These are phyloP conservation scores for Aspergillus uvarum DNA, from an alignment of 2,329 filamentous ascomycete genomes.

Conservation along the genomic window DNA sequence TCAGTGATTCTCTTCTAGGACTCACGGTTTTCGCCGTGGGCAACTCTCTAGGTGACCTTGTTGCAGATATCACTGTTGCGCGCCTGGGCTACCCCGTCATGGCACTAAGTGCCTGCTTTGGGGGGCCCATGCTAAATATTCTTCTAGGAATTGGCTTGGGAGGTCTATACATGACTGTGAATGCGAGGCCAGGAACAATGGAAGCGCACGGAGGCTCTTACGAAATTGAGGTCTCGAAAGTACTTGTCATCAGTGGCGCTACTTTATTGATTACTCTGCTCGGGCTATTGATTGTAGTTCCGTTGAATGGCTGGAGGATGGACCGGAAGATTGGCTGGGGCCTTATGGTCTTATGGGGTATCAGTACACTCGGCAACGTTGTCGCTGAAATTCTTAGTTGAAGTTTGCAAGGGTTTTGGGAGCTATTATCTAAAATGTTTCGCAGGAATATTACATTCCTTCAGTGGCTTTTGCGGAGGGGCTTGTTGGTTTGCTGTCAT, in stretches of 20 bases:
- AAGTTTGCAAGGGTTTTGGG: slow-evolving; percentile 16
- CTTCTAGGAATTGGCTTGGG: slow-evolving; percentile 89
- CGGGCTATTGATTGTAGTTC: slow-evolving; percentile 75
- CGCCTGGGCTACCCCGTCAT: slow-evolving; percentile 93
- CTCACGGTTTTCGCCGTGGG: slow-evolving; percentile 95
- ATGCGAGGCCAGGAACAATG: slow-evolving; percentile 33
- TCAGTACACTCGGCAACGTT: slow-evolving; percentile 80
- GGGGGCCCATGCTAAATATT: slow-evolving; percentile 98
- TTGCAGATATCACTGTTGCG: slow-evolving; percentile 92
- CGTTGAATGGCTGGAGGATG: slow-evolving; percentile 82
- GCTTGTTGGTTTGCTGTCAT: neutral
- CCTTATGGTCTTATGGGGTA: slow-evolving; percentile 74
- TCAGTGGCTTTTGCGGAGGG: too few species aligned
- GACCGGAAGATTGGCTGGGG: slow-evolving; percentile 77
- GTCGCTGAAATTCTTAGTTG: slow-evolving; percentile 63
- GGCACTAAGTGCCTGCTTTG: slow-evolving; percentile 92
- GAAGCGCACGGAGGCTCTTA: slow-evolving; percentile 58
- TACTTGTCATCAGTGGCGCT: slow-evolving; percentile 79
- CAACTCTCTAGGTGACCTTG: slow-evolving; percentile 89
- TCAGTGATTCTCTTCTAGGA: slow-evolving; percentile 91
- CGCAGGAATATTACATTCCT: too few species aligned
- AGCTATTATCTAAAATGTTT: too few species aligned
- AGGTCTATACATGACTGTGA: slow-evolving; percentile 82
- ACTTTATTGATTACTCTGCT: slow-evolving; percentile 79
- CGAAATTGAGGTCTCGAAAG: slow-evolving; percentile 77